Base-by-base conservation (phyloP, 2,329 filamentous ascomycete species). In the Aureobasidium vineae region DNA sequence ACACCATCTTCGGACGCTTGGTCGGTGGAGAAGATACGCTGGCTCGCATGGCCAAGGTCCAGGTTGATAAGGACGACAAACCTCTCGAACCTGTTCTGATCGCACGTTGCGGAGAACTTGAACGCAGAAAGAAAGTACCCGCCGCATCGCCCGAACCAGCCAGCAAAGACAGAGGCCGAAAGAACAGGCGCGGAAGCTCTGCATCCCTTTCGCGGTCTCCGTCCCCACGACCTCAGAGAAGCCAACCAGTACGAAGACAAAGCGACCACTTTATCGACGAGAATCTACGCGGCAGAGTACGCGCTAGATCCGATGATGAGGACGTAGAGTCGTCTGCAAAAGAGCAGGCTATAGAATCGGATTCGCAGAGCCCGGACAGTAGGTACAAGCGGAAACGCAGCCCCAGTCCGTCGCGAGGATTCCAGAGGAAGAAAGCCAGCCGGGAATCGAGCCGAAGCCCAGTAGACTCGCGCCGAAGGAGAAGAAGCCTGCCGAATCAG, bases 1-100 rank as follows among this genome's bases (percentile, higher is more conserved):
- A 80, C 70, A 79, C 78, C 31, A 73, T 79, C 49, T 79, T 80
- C 57, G 78, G 77, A 19, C 72, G 72, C 52, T 38, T 80, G 5
- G 75, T 79, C 1, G 71, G 74, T 1, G 78, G 77, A n/a, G 69
- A 78, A 63, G 71, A 77, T 23, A 71, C 72, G 19, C 70, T 79
- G 38, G 64, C 70, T 41, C 72, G 71, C 21, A 76, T 79, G 65
- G 72, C 76, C 10, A 73, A 74, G 50, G 74, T 79, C 11, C 67
- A 69, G 3, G 77, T 79, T 10, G 77, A 79, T 70, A 73, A 73
- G 38, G 69, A 75, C 41, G 78, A 79, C 66, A 70, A 71, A 26
- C 78, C 78, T 8, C 60, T 74, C 16, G 70, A 73, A 21, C 72
- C 75, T 3, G 75, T 79, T 16, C 70, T 79, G 6, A 71, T 80